These are phyloP conservation scores for Fusarium udum DNA, from an alignment of 2,329 filamentous ascomycete species.

Conservation along the genomic window DNA sequence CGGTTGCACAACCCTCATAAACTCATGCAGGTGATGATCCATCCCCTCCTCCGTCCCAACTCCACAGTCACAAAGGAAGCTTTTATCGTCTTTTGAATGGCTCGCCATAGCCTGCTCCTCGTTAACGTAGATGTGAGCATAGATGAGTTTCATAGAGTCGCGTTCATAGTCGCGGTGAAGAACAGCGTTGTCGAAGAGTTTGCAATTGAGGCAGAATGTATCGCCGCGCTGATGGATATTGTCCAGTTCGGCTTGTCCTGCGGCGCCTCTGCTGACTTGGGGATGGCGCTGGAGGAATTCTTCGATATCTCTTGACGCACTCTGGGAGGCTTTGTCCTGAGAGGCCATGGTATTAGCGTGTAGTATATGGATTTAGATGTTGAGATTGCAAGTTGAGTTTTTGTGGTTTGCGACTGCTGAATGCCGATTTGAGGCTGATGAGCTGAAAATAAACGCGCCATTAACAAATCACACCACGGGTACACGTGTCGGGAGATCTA, in stretches of 20 bases:
- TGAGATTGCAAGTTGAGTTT: not conserved
- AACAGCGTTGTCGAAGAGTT: not conserved
- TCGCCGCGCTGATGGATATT: not conserved
- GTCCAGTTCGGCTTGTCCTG: not conserved
- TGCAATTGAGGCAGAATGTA: not conserved
- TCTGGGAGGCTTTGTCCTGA: fast-evolving
- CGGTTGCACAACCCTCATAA: not conserved
- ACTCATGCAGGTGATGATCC: not conserved
- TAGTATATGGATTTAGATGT: not conserved
- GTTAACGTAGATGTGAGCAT: not conserved
- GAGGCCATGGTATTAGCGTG: not conserved
- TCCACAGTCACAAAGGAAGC: not conserved
- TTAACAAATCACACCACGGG: too few relatives aligned
- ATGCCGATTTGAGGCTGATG: too few relatives aligned
- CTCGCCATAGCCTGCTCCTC: not conserved
- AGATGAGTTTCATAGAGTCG: not conserved
- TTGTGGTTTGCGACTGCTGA: too few relatives aligned
- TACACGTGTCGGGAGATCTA: too few relatives aligned
- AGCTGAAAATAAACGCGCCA: too few relatives aligned
- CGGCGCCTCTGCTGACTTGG: not conserved
- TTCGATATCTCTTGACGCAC: not conserved
- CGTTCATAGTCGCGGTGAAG: not conserved
- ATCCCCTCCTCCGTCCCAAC: fast-evolving
- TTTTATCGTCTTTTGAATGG: not conserved
- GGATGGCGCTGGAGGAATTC: not conserved